These are phyloP conservation scores for Symbiodinium natans DNA, from an alignment of 73 alveolate species.

Conservation along the genomic window DNA sequence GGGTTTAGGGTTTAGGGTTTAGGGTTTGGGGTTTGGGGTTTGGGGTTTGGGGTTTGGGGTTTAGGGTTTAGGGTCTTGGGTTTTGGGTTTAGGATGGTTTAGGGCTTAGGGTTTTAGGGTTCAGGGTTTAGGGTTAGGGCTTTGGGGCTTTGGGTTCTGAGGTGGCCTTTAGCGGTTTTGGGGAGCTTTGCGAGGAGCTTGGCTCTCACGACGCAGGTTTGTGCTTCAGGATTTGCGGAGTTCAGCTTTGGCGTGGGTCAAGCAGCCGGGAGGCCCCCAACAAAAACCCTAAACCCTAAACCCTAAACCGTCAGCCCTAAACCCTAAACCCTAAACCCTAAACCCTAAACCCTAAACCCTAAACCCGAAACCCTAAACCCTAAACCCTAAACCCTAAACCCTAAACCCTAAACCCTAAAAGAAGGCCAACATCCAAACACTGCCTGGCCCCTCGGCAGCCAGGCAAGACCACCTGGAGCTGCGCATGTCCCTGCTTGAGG, in stretches of 20 bases:
- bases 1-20: background rate
- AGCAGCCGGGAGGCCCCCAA: too few species aligned
- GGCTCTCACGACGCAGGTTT: background rate
- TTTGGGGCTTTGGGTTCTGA: background rate
- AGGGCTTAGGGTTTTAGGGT: background rate
- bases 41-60: background rate
- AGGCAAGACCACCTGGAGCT: constrained; percentile 76
- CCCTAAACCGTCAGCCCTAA: too few species aligned
- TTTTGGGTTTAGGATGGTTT: background rate
- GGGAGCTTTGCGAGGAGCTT: too few species aligned
- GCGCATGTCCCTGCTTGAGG: constrained; percentile 58
- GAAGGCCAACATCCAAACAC: background rate
- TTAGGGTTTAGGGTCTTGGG: background rate
- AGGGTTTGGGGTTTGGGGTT: too few species aligned
- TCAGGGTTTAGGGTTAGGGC: background rate
- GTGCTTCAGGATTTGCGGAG: background rate
- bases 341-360: background rate
- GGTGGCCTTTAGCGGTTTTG: background rate
- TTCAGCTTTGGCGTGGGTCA: background rate
- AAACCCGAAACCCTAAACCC: too few species aligned
- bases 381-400: background rate
- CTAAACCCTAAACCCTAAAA: background rate
- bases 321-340: too few species aligned
- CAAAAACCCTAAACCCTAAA: too few species aligned
- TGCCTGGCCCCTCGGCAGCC: background rate